Evolutionary conservation across 257 asterid genomes (phyloP), one percentile per base, ranked within the genome.

Genomic region (Primulina tabacum): DNA sequence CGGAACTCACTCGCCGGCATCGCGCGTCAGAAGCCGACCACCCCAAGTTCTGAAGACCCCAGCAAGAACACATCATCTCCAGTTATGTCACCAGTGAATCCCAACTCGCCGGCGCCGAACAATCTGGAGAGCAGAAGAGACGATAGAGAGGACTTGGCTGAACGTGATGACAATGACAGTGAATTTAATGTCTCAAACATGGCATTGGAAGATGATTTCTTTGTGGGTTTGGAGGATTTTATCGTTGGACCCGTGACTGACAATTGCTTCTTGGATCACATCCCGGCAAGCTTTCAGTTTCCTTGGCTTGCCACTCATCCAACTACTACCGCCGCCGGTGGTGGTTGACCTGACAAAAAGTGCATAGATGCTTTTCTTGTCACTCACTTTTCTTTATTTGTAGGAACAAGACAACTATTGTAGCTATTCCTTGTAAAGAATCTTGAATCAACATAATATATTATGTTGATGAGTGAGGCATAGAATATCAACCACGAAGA

Each of bases 151-250:
- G 86, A 81, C 24, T 18, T 74, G 3, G 71, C 50, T 0, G 88
- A 72, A 7, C 79, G 52, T 0, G 87, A 75, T 4, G 82, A 79
- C 0, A 85, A 75, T 3, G 87, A 71, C 0, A 88, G 80, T 17
- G 87, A 69, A 11, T 73, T 83, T 2, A 76, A 85, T 64, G 75
- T 72, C 1, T 78, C 88, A 1, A 66, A 77, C 26, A 80, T 82
- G 82, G 84, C 70, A 32, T 35, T 82, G 68, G 84, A 78, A 7
- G 93, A 85, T 17, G 95, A 92, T 71, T 87, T 92, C 85, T 89
- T 92, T 29, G 82, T 78, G 50, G 98, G 98, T 8, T 71, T 90
- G 78, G 97, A 90, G 56, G 95, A 90, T 59, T 80, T 90, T 4
- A 79, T 83, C 6, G 63, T 68, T 24, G 73, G 64, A 30, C 64